Evolutionary conservation across 257 asterid genomes (phyloP).

Genomic region (Petunia axillaris): DNA sequence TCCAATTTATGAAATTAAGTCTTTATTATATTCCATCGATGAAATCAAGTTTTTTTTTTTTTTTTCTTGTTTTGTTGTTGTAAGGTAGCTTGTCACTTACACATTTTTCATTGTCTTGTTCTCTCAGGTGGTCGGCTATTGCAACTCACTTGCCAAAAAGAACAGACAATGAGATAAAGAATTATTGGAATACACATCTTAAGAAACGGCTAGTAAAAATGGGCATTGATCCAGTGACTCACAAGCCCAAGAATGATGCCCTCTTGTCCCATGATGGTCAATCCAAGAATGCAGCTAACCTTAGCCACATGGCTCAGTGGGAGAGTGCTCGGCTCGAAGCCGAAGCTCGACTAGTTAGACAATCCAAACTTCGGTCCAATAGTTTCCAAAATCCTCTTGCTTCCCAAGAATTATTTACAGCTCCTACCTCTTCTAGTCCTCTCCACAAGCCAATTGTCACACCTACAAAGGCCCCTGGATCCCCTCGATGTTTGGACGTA

Average conservation of each 20-base stretch:
- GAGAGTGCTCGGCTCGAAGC: slow-evolving; percentile 98
- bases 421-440: slow-evolving; percentile 43
- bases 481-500: slow-evolving; percentile 52
- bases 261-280: slow-evolving; percentile 69
- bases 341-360: slow-evolving; percentile 76
- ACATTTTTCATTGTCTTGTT: slow-evolving; percentile 29
- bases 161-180: slow-evolving; percentile 86
- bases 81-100: slow-evolving; percentile 18
- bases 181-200: slow-evolving; percentile 89
- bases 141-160: slow-evolving; percentile 86
- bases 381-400: slow-evolving; percentile 34
- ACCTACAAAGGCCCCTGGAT: not conserved
- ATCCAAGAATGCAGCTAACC: slow-evolving; percentile 72
- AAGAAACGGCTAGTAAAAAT: slow-evolving; percentile 76
- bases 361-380: slow-evolving; percentile 64
- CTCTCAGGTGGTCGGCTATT: slow-evolving; percentile 91
- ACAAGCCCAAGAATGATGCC: slow-evolving; percentile 76
- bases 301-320: slow-evolving; percentile 99
- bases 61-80: slow-evolving; percentile 36
- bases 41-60: slow-evolving; percentile 32
- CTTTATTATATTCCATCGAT: not conserved
- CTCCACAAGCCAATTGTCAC: slow-evolving; percentile 32
- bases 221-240: slow-evolving; percentile 93
- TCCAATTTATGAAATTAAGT: not conserved
- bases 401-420: slow-evolving; percentile 45